Evolutionary conservation across 1,284 basidiomycete species (phyloP).

Genomic region (Peniophora sp.): DNA sequence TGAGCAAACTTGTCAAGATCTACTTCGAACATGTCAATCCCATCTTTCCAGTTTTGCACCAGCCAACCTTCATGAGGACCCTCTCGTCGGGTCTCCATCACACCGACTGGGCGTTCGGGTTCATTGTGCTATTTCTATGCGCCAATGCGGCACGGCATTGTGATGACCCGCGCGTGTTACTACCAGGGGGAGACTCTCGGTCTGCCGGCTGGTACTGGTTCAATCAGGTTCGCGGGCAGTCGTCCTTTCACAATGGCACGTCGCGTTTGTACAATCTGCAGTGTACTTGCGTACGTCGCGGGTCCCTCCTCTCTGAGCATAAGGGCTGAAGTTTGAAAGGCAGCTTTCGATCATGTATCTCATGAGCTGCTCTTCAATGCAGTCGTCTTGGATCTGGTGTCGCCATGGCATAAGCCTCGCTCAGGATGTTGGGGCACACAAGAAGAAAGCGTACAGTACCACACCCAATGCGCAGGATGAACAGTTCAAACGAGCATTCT

Average conservation of each 20-base stretch:
- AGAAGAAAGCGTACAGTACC: slow-evolving; percentile 23
- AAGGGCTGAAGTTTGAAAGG: background rate
- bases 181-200: slow-evolving; percentile 36
- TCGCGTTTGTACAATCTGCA: slow-evolving; percentile 65
- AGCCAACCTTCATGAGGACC: slow-evolving; percentile 58
- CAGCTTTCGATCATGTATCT: slow-evolving; percentile 22
- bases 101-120: slow-evolving; percentile 53
- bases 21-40: slow-evolving; percentile 61
- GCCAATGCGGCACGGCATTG: slow-evolving; percentile 64
- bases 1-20: slow-evolving; percentile 42
- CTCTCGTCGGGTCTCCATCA: slow-evolving; percentile 49
- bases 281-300: slow-evolving; percentile 27
- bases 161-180: slow-evolving; percentile 56
- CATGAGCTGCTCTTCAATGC: slow-evolving; percentile 37
- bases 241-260: slow-evolving; percentile 45
- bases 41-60: slow-evolving; percentile 69
- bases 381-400: slow-evolving; percentile 41
- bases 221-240: slow-evolving; percentile 49
- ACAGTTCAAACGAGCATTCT: slow-evolving; percentile 60
- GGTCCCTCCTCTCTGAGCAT: background rate
- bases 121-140: slow-evolving; percentile 65
- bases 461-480: slow-evolving; percentile 32
- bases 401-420: slow-evolving; percentile 43
- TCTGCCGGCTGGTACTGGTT: slow-evolving; percentile 72
- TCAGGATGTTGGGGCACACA: slow-evolving; percentile 33